phyloP scores from a whole-genome alignment of 805 yeast genomes.

The Starmerella sirachaensis region DNA sequence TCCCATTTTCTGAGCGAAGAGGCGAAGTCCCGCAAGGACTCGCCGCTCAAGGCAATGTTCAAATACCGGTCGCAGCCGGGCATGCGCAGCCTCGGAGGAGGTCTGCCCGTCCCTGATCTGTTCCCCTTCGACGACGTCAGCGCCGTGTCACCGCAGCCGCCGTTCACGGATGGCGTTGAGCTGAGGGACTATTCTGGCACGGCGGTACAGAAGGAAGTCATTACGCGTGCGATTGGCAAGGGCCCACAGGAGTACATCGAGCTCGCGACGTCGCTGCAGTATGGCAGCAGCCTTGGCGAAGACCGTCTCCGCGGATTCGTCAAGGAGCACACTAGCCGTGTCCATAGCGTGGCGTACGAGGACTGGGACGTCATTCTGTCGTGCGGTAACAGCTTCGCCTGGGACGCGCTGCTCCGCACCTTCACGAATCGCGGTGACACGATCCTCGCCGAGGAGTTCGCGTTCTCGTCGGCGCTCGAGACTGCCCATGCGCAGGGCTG shows the following conservation, averaged over 20 bases:
- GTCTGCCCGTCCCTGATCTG: constrained; percentile 79
- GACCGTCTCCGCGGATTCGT: constrained; percentile 55
- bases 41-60: constrained; percentile 77
- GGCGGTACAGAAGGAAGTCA: constrained; percentile 26
- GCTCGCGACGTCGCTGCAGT: constrained; percentile 75
- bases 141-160: constrained; percentile 55
- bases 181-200: constrained; percentile 21
- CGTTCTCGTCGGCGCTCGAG: constrained; percentile 80
- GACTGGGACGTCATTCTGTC: constrained; percentile 65
- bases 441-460: constrained; percentile 65
- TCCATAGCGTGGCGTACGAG: constrained; percentile 39
- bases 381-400: constrained; percentile 76
- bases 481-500: constrained; percentile 65
- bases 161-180: constrained; percentile 60
- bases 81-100: constrained; percentile 86
- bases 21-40: constrained; percentile 60
- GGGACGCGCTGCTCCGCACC: constrained; percentile 73
- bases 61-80: constrained; percentile 61
- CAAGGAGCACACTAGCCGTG: constrained; percentile 46
- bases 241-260: constrained; percentile 40
- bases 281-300: constrained; percentile 76
- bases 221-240: constrained; percentile 29
- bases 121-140: constrained; percentile 79
- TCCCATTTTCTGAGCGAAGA: constrained; percentile 65
- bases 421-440: constrained; percentile 67